These are phyloP conservation scores for Styphnolobium japonicum DNA, from an alignment of 306 rosid genomes.

Conservation along the genomic window DNA sequence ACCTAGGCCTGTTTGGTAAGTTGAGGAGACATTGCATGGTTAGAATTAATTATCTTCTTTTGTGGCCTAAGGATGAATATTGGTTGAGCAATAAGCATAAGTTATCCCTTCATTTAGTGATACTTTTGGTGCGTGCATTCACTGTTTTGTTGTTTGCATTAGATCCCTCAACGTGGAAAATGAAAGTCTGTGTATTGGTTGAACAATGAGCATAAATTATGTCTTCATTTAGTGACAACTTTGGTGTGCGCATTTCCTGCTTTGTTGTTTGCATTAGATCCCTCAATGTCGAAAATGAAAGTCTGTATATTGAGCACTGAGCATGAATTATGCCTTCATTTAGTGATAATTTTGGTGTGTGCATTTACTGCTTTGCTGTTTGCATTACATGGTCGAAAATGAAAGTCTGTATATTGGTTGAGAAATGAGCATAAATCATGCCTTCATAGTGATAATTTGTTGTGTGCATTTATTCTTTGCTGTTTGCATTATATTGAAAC, in stretches of 20 bases:
- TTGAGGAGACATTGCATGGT: background rate
- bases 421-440: too few species aligned
- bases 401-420: too few species aligned
- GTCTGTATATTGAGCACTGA: constrained; percentile 11
- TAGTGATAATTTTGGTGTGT: too few species aligned
- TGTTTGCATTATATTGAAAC: background rate
- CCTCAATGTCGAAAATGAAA: background rate
- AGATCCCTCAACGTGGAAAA: background rate
- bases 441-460: too few species aligned
- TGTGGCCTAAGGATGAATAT: background rate
- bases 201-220: background rate
- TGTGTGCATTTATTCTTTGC: background rate
- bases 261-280: background rate
- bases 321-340: background rate
- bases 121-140: too few species aligned
- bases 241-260: constrained; percentile 2
- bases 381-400: too few species aligned
- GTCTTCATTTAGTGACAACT: background rate
- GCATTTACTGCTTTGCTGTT: too few species aligned
- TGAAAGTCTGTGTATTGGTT: background rate
- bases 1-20: constrained; percentile 13
- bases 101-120: too few species aligned
- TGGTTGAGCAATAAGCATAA: too few species aligned
- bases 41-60: constrained; percentile 6
- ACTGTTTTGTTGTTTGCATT: too few species aligned